A percentile compares a stretch with the other conserved stretches of the same genome.
These are phyloP conservation scores for Gleditsia sinensis DNA, from an alignment of 306 rosid species.

Conservation along the genomic window DNA sequence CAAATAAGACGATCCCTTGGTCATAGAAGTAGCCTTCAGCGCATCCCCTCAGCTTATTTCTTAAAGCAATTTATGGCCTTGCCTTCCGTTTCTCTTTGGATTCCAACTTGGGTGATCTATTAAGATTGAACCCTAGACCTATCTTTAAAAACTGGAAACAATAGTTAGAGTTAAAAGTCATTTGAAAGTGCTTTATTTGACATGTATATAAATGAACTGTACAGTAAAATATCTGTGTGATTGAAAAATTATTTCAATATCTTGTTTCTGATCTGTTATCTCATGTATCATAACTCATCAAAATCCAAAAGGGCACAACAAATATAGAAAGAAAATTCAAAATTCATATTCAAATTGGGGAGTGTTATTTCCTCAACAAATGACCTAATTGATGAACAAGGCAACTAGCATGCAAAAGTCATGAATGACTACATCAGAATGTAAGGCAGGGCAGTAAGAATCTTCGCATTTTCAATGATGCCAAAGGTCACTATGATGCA, in stretches of 20 bases:
- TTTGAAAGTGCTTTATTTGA: slow-evolving; percentile 27
- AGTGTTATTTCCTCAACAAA: background rate
- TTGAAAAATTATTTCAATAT: slow-evolving; percentile 15
- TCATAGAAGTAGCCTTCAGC: background rate
- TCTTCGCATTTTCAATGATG: background rate
- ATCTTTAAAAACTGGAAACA: background rate
- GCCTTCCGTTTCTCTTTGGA: background rate
- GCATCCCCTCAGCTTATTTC: background rate
- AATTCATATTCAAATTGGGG: background rate
- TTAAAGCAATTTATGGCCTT: background rate
- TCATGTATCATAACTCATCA: background rate
- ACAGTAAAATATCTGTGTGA: slow-evolving; percentile 22
- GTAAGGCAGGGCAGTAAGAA: background rate
- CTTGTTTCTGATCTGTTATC: background rate
- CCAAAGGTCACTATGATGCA: slow-evolving; percentile 7
- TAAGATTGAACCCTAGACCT: background rate
- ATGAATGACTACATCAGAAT: background rate
- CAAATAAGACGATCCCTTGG: background rate
- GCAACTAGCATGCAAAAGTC: background rate
- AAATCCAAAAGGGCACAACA: no score
- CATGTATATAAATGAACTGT: slow-evolving; percentile 38
- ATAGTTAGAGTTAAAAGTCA: slow-evolving; percentile 6
- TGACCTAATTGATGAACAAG: background rate
- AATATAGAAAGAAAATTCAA: no score
- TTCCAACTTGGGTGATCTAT: background rate